Base-by-base conservation (phyloP, 208 protist species). In the Endotrypanum monterogeii region DNA sequence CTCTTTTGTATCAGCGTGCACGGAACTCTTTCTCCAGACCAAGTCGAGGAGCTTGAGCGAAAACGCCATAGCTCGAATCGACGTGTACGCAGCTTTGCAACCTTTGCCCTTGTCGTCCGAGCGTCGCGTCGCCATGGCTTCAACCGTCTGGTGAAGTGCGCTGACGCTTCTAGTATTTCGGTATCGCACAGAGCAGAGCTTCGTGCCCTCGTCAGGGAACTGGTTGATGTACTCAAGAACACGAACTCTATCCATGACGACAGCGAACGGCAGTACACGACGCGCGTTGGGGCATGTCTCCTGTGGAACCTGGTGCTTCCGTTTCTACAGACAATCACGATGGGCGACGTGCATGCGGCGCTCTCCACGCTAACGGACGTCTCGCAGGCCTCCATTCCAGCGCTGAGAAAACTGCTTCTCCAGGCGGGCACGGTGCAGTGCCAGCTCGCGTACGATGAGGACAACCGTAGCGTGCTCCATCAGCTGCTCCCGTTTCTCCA, bases 221-320 rank as follows among this genome's bases (percentile, higher is more conserved):
- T 95, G 0, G 85, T 94, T 51, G 48, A 71, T n/a, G 80, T 87
- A 12, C 81, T 97, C 61, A 87, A 91, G 32, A 85, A 68, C 58
- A 83, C 85, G 14, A 85, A 81, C 41, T 86, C 88, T 62, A 92
- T 95, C 50, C 65, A 80, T 18, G 86, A 94, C 80, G 67, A 74
- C 20, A 88, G 88, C 23, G 93, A 97, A 55, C 80, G 89, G 28
- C 71, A 78, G 30, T 91, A 95, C 71, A 78, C 84, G 6, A 48
- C 90, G 61, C 82, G 87, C 56, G 67, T 88, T 32, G 90, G 89
- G 11, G 92, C 83, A 51, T 71, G 81, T 50, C 73, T 97, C 23
- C 71, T 95, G 58, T 97, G 93, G 93, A 88, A 91, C 58, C 57
- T 93, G 16, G 84, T 85, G 8, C 63, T 87, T n/a, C 86, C 80